These are phyloP conservation scores for Zygoascus ofunaensis DNA, from an alignment of 805 yeast genomes.

Conservation along the genomic window DNA sequence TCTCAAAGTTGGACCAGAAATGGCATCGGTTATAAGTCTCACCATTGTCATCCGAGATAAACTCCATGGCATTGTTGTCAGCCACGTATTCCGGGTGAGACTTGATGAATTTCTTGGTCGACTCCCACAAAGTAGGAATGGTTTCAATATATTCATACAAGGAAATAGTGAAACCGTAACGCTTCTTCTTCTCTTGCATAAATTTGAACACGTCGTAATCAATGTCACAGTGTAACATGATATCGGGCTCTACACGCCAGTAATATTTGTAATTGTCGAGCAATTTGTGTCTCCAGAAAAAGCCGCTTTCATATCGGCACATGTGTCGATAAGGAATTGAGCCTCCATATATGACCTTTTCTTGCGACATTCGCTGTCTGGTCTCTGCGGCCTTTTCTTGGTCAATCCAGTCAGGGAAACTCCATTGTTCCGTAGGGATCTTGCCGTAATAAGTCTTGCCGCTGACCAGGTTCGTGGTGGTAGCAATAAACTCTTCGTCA, in stretches of 20 bases:
- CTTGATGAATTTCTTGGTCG: conserved; percentile 54
- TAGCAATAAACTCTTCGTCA: conserved; percentile 55
- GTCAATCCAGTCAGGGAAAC: conserved; percentile 75
- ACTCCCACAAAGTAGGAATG: conserved; percentile 68
- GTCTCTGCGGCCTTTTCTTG: conserved; percentile 55
- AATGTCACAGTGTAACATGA: conserved; percentile 64
- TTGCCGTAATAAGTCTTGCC: conserved; percentile 65
- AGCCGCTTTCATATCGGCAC: conserved; percentile 85
- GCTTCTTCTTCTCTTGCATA: conserved; percentile 66
- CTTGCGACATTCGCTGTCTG: conserved; percentile 46
- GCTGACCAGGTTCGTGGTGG: conserved; percentile 44
- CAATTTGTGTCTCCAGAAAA: conserved; percentile 64
- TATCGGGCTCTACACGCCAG: conserved; percentile 90
- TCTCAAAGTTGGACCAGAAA: conserved; percentile 73
- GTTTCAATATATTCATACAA: conserved; percentile 62
- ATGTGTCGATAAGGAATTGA: conserved; percentile 74
- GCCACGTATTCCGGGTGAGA: conserved; percentile 51
- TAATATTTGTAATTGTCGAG: conserved; percentile 69
- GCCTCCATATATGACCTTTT: conserved; percentile 63
- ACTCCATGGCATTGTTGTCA: conserved; percentile 55
- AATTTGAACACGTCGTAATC: conserved; percentile 71
- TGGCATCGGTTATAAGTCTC: conserved; percentile 74
- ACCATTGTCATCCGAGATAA: conserved; percentile 63
- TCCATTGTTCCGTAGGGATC: conserved; percentile 77
- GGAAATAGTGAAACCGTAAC: conserved; percentile 69